Conservation (phyloP, 352 stramenopile species). For the Phytophthora foliorum region DNA sequence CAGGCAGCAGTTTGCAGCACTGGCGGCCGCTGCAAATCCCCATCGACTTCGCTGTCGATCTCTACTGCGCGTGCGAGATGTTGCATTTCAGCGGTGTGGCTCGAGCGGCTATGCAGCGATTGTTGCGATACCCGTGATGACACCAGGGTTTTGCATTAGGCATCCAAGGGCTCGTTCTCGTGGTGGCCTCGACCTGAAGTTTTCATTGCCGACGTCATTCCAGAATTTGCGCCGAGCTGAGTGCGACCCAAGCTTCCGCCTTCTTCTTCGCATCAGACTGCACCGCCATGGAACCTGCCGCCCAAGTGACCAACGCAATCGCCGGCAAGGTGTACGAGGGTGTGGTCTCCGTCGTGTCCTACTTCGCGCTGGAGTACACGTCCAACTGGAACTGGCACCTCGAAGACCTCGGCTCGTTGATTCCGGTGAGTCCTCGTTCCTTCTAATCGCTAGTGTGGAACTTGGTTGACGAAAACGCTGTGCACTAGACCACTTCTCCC, state of each 20-base stretch:
- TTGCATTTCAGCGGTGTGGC: conserved; percentile 23
- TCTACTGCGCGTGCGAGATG: neutral
- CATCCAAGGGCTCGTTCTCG: conserved; percentile 7
- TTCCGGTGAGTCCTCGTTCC: conserved; percentile 13
- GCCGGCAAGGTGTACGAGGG: conserved; percentile 31
- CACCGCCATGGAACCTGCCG: conserved; percentile 17
- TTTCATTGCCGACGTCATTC: conserved; percentile 14
- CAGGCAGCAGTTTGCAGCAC: neutral
- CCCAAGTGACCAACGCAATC: conserved; percentile 22
- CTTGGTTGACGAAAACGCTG: conserved; percentile 1
- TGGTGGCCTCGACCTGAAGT: neutral
- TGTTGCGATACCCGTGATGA: conserved; percentile 32
- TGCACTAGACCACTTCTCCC: conserved; percentile 7
- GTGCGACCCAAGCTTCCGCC: neutral
- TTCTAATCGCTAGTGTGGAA: neutral
- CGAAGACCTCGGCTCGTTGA: conserved; percentile 31
- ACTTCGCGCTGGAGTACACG: conserved; percentile 39
- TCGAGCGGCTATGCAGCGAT: conserved; percentile 16
- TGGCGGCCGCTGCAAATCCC: neutral
- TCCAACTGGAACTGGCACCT: conserved; percentile 43
- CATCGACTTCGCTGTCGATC: conserved; percentile 1
- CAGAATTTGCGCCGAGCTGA: conserved; percentile 19
- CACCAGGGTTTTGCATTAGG: conserved; percentile 12
- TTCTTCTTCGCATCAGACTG: neutral
- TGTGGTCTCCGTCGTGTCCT: conserved; percentile 30